Evolutionary conservation across 345 rosid genomes (phyloP), one percentile per base, ranked within the genome.

Genomic region (Hypericum androsaemum): DNA sequence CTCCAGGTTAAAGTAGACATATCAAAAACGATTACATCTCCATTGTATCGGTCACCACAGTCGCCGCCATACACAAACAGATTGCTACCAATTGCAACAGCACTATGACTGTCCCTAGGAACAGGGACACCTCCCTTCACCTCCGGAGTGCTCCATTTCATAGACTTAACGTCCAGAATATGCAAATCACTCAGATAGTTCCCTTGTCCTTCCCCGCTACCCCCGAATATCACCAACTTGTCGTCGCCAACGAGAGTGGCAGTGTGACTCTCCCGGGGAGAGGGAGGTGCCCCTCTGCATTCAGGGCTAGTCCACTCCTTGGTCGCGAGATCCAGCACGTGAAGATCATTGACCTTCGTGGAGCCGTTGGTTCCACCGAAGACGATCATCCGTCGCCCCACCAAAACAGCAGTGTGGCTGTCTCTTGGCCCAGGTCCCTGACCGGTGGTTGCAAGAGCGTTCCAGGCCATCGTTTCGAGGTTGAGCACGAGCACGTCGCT

Each of bases 201-300:
- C n/a, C 74, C 83, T 56, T 76, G 80, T 1, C 94, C 86, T 71
- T 84, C 86, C 39, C 94, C 94, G 28, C 88, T 84, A 5, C 94
- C 94, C 38, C 94, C 94, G 35, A 84, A 84, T 28, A 84, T 53
- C 54, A 81, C 72, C 48, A 84, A 56, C 57, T 59, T 77, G 41
- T 64, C 77, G 17, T 65, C 74, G 13, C 69, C 76, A 39, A 72
- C 15, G 10, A 84, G 73, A 0, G 94, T 81, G 12, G 88, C 88
- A 5, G 94, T 71, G 76, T 84, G 94, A 37, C 86, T 79, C 59
- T 84, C 94, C 0, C 88, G 83, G 41, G 88, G 80, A 4, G 74
- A 75, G 0, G 94, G 88, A 2, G 77, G 71, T 36, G 39, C 52
- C 7, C 94, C 94, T 7, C 50, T 48, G 53, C 63, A 71, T 56